Base-by-base conservation (phyloP, 2,329 filamentous ascomycete genomes). In the Phialemonium atrogriseum region DNA sequence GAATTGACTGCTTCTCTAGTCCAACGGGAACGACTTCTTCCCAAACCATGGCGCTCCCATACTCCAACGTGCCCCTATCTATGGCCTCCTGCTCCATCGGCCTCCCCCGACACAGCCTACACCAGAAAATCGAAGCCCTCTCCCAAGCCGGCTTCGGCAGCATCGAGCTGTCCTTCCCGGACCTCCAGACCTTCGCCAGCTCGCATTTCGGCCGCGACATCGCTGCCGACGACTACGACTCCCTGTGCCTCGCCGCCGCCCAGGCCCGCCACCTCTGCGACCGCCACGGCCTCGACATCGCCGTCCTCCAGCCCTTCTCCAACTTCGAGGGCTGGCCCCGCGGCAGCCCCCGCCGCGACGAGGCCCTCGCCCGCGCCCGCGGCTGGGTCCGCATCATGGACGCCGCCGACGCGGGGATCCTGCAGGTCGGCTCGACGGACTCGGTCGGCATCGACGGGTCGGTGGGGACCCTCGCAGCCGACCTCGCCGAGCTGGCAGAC, bases 271-370 rank as follows among this genome's bases (percentile, higher is more conserved):
- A 56, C 0, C 52, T 80, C 27, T 76, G 71, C 29, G 56, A 68
- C 16, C 59, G 68, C 9, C 60, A 75, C 20, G 54, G 58, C 0
- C 55, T 87, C 2, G 59, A 66, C 21, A 68, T 87, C 34, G 66
- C 87, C 51, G 80, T 86, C 62, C 55, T 87, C 5, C 82, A 88
- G 46, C 81, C 82, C 0, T 87, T 88, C 45, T 60, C 75, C 11
- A 83, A 86, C 44, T 86, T 85, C 36, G 82, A 88, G 45, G 83
- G 82, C 2, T 88, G 82, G 81, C 58, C 66, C 0, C 60, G 62
- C 24, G 73, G 62, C 0, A 73, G 70, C 2, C 45, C 58, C 1
- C 70, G 80, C 49, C 60, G 79, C 4, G 55, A 71, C 5, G 71
- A 80, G 31, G 80, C 77, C 0, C 82, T 82, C 40, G 55, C 59